Base-by-base conservation (phyloP, 2,329 filamentous ascomycete species). In the Neospermospora avenae region DNA sequence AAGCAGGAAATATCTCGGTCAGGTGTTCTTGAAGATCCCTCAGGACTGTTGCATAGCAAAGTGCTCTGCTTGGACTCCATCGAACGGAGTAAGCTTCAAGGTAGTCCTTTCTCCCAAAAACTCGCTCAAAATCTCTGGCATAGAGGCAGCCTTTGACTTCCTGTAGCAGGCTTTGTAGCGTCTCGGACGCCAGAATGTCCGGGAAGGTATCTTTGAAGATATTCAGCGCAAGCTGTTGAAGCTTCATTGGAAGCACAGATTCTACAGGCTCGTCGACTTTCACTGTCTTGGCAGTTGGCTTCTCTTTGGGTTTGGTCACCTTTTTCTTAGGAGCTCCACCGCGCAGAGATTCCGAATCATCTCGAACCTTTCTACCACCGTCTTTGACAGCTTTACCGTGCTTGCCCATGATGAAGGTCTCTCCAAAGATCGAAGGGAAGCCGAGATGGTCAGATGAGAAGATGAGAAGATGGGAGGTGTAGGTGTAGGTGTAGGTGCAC, bases 51-150 rank as follows among this genome's bases (percentile, higher is more conserved):
- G 85, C 79, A 75, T 98, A 98, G 64, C 88, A 91, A 55, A 98
- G 77, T 0, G 92, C 89, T 56, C 95, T 81, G 55, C 89, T 89
- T 1, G 93, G 90, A 74, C 92, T 96, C 93, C 93, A 99, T 68
- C 95, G 80, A 57, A 91, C 84, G 8, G 91, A 91, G 77, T 99
- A 99, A 10, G 89, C 90, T 62, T 89, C 84, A 18, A 97, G 81
- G 68, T 88, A 83, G 46, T 88, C 84, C 58, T 84, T 80, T 48
- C 80, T 80, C 0, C 85, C 86, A 76, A 98, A 99, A 0, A 93
- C 93, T 16, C 79, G 77, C 13, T 81, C 80, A 75, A 98, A 98
- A 73, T 98, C 90, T 34, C 95, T 85, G 60, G 89, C 86, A 73
- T 88, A 98, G 8, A 99, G 80, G 65, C 93, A 90, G 7, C 86